Evolutionary conservation across 2,329 filamentous ascomycete genomes (phyloP).

Genomic region (Gaeumannomyces tritici): DNA sequence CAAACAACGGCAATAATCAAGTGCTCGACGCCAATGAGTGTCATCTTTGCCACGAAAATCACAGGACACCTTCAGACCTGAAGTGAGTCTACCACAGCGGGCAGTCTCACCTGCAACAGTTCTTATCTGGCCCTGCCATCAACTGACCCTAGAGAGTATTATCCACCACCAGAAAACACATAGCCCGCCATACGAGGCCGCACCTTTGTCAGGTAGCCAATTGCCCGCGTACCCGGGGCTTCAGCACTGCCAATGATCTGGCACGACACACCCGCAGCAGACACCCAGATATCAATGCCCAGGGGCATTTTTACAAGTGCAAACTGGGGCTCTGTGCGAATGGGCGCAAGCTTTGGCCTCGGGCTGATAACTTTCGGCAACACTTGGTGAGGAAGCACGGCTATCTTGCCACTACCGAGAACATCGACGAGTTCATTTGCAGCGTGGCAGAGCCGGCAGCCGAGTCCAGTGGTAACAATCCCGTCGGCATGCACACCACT

Average conservation of each 20-base stretch:
- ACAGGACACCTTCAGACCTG: slow-evolving; percentile 43
- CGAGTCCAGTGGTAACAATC: neutral
- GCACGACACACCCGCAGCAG: slow-evolving; percentile 68
- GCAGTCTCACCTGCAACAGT: neutral
- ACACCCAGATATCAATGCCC: slow-evolving; percentile 42
- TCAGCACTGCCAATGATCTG: slow-evolving; percentile 73
- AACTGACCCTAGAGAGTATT: slow-evolving; percentile 12
- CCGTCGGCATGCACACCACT: neutral
- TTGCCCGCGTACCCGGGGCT: slow-evolving; percentile 56
- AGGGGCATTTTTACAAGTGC: slow-evolving; percentile 50
- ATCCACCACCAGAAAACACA: slow-evolving; percentile 55
- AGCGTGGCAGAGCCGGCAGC: neutral
- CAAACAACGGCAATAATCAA: neutral
- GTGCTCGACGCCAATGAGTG: slow-evolving; percentile 19
- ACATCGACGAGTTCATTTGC: neutral
- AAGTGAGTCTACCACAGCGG: slow-evolving; percentile 30
- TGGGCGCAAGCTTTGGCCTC: slow-evolving; percentile 64
- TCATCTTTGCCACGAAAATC: slow-evolving; percentile 23
- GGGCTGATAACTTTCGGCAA: slow-evolving; percentile 77
- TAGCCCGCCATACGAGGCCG: slow-evolving; percentile 58
- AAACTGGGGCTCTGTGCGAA: slow-evolving; percentile 43
- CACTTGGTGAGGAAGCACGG: slow-evolving; percentile 65
- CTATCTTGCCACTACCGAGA: slow-evolving; percentile 13
- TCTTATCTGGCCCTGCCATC: neutral
- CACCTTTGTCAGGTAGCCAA: slow-evolving; percentile 47